phyloP scores from a whole-genome alignment of 106 monocot genomes.

The Triglochin maritima region DNA sequence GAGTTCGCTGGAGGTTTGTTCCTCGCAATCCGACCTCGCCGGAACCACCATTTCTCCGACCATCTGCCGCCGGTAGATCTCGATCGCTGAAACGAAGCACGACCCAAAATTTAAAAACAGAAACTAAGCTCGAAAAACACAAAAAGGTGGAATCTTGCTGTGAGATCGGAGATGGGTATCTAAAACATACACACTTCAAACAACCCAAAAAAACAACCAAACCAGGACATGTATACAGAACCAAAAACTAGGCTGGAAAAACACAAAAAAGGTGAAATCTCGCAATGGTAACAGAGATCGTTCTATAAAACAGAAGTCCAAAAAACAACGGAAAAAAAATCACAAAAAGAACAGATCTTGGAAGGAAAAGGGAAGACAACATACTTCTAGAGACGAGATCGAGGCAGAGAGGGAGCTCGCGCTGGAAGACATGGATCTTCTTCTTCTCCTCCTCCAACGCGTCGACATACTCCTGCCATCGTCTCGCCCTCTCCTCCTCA shows the following conservation, averaged over 20 bases:
- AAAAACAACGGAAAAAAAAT: neutral
- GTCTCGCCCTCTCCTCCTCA: constrained; percentile 9
- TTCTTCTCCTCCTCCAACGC: constrained; percentile 35
- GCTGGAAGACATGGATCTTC: constrained; percentile 43
- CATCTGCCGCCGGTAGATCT: constrained; percentile 15
- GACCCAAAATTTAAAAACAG: neutral
- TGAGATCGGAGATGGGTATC: too few relatives aligned
- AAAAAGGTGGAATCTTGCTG: neutral
- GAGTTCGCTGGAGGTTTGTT: constrained; percentile 10
- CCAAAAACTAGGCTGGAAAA: too few relatives aligned
- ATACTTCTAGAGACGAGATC: constrained; percentile 37
- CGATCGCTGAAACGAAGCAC: constrained; percentile 9
- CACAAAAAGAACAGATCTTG: neutral
- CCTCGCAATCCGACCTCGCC: constrained; percentile 1
- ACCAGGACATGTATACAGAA: neutral
- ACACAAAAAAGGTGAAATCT: too few relatives aligned
- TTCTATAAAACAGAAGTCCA: neutral
- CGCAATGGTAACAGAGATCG: too few relatives aligned
- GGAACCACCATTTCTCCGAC: neutral
- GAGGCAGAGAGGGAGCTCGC: constrained; percentile 44
- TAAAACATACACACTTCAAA: neutral
- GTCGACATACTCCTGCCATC: constrained; percentile 17
- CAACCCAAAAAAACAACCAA: neutral
- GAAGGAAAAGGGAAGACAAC: neutral
- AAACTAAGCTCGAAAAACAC: neutral